Base-by-base conservation (phyloP, 2,329 filamentous ascomycete genomes). In the Pyrenophora teres region DNA sequence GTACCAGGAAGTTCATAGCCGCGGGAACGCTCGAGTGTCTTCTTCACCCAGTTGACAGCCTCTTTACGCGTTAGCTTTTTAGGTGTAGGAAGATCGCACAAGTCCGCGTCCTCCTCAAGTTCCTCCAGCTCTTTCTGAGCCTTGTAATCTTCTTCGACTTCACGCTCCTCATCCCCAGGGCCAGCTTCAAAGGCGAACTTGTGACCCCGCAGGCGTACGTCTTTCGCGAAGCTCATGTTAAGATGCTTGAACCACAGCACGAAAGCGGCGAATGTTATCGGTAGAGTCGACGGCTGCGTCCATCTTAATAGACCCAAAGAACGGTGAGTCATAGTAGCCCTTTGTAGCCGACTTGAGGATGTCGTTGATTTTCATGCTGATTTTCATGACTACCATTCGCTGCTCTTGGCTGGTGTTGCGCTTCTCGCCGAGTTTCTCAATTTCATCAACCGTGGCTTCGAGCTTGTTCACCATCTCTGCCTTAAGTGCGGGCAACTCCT, bases 1-100 rank as follows among this genome's bases (percentile, higher is more conserved):
- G 76, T 83, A 0, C 85, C 83, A 0, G 83, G 82, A 0, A 89
- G 69, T 62, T 89, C 86, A 4, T 79, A 71, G 0, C 79, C 81
- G 21, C 83, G 75, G 4, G 69, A 78, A 32, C 72, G 72, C 19
- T 67, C 56, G 43, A 83, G 68, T 3, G 77, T 68, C 0, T 65
- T 52, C 35, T 71, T 46, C 3, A 80, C 74, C 55, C 78, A 73
- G 0, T 65, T 37, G 3, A 83, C 65, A 37, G 74, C 79, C 6
- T 76, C 64, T 8, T 66, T 50, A 37, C 75, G 71, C 0, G 65
- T 70, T 0, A 73, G 10, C 2, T 19, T 37, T n/a, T 58, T 65
- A 25, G 49, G 65, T 33, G 48, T 57, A 3, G 56, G 55, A n/a
- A 62, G 48, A 15, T 15, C 15, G 15, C 15, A 15, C 15, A 15